Base-by-base conservation (phyloP, 2,329 filamentous ascomycete genomes). In the Calonectria leucothoes region DNA sequence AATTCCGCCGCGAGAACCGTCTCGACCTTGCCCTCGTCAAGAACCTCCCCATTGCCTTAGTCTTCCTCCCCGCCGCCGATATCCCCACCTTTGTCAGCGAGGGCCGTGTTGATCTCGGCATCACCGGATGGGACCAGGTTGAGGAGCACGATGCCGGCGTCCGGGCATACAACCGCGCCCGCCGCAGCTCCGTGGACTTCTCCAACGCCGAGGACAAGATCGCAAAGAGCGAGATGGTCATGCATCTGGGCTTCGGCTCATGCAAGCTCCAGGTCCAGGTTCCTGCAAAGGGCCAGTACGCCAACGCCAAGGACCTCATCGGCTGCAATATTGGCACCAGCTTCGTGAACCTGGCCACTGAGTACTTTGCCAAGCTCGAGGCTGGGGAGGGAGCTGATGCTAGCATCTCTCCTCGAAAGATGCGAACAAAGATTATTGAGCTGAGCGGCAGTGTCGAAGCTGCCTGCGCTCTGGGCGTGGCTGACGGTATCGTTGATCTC, bases 181-280 rank as follows among this genome's bases (percentile, higher is more conserved):
- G 87, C 73, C 85, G 87, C 49, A 86, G 87, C 73, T 89, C 89
- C 10, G 78, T 81, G 31, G 79, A 79, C 70, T 27, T 74, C 23
- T 74, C 74, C 10, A 52, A 52, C 8, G 51, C 57, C 15, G 71
- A 88, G 79, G 83, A 89, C 81, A 84, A 86, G 64, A 85, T 86
- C 31, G 88, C 89, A 4, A 92, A 92, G 71, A 95, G 97, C 70
- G 94, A 97, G 80, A 95, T 97, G 80, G 90, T 99, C 63, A 89
- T 99, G 86, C 95, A 98, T 79, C 90, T 99, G 23, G 95, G 93
- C 39, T 99, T 99, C 82, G 97, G 97, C 55, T 89, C 88, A 75
- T 99, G 97, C 88, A 96, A 94, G 86, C 89, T 99, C 80, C 96
- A 98, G 87, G 95, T 98, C n/a, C 97, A 99, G 85, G 96, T 98